Evolutionary conservation across 768 basidiomycete species (phyloP), one percentile per base, ranked within the genome.

Genomic region (Tricholoma matsutake): DNA sequence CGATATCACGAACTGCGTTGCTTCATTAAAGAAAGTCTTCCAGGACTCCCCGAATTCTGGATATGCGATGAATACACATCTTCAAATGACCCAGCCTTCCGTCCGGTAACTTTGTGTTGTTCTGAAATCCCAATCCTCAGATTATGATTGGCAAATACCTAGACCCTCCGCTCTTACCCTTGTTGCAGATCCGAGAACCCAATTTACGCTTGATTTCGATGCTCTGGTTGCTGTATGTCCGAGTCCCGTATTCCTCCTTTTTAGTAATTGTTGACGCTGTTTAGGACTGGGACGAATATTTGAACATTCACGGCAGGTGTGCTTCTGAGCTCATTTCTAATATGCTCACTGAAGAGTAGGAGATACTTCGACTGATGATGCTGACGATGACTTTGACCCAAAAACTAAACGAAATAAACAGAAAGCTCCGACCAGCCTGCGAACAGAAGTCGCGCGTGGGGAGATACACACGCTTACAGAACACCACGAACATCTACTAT

Each of bases 1-100:
- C 16, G 94, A 96, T 71, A 91, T 94, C 35, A 88, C 85, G 34
- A 82, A 80, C 18, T 94, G 92, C 67, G 91, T 89, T 64, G 78
- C 85, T 39, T 81, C 88, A 10, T 78, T 96, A 51, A 93, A 91
- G 76, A 91, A 91, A 68, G 84, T 89, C 3, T 83, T 92, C 37
- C 81, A 87, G 63, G 87, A 94, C 58, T 53, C 51, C n/a, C 65
- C 89, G 63, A 81, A 82, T 57, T 75, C 79, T 3, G 62, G 76
- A 39, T 68, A 79, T 11, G 73, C 76, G 1, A 71, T 74, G 47
- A 83, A 82, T 54, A 79, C 76, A 8, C 81, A 86, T 35, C 76
- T 92, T 29, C 88, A 93, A 70, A 87, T 94, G 85, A 78, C 79
- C 18, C 89, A 91, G 64, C 79, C 86, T 0, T 83, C 76, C 43